phyloP scores from a whole-genome alignment of 306 rosid genomes.

The Chamaecrista fasciculata region DNA sequence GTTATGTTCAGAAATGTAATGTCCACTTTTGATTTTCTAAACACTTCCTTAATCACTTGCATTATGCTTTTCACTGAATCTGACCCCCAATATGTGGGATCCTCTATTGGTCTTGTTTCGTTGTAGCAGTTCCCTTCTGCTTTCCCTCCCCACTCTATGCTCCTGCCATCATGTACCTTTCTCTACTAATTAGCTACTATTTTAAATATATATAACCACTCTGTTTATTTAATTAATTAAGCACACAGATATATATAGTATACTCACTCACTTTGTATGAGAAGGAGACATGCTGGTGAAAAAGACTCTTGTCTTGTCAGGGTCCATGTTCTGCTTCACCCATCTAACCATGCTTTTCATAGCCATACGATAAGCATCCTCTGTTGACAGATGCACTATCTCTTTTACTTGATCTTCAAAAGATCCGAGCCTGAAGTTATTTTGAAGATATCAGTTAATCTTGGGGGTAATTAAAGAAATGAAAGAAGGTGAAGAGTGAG shows the following conservation, averaged over 20 bases:
- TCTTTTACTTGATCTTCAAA: slow-evolving; percentile 77
- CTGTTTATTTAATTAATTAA: too few relatives aligned
- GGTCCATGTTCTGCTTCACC: slow-evolving; percentile 83
- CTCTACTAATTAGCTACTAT: too few relatives aligned
- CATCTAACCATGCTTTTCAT: slow-evolving; percentile 94
- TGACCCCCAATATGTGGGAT: slow-evolving; percentile 74
- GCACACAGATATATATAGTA: neutral
- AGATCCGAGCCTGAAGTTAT: slow-evolving; percentile 64
- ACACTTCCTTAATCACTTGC: slow-evolving; percentile 78
- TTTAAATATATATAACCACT: too few relatives aligned
- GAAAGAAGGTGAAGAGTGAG: too few relatives aligned
- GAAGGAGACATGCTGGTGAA: slow-evolving; percentile 99
- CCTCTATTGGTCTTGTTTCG: slow-evolving; percentile 68
- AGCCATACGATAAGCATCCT: slow-evolving; percentile 92
- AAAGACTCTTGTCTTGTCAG: slow-evolving; percentile 80
- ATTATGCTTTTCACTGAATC: slow-evolving; percentile 70
- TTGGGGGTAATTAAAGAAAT: too few relatives aligned
- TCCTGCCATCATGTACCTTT: slow-evolving; percentile 42
- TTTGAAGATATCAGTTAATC: neutral
- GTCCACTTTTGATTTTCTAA: slow-evolving; percentile 57
- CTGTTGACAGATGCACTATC: slow-evolving; percentile 61
- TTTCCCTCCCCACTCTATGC: slow-evolving; percentile 85
- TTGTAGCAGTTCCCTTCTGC: slow-evolving; percentile 73
- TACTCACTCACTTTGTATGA: slow-evolving; percentile 78
- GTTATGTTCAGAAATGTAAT: slow-evolving; percentile 87